Evolutionary conservation across 2,329 filamentous ascomycete species (phyloP).

Genomic region (Gnomoniopsis smithogilvyi): DNA sequence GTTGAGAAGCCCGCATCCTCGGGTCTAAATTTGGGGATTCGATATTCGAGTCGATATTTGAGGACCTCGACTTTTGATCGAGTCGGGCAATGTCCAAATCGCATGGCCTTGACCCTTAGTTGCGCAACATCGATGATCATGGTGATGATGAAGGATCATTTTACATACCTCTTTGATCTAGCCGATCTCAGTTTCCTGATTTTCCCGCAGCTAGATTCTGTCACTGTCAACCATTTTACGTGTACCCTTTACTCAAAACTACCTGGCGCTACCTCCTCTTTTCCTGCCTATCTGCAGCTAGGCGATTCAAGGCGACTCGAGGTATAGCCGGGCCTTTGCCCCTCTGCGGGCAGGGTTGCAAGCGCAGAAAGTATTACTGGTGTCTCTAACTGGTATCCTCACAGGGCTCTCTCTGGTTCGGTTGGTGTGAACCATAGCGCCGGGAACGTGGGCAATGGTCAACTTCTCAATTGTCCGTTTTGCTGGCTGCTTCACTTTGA

Average conservation of each 20-base stretch:
- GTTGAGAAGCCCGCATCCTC: too few relatives aligned
- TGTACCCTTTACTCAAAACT: neutral
- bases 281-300: neutral
- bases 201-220: neutral
- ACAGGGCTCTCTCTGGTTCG: neutral
- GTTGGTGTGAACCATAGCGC: neutral
- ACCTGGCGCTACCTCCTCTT: neutral
- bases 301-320: neutral
- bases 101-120: neutral
- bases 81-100: too few relatives aligned
- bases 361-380: neutral
- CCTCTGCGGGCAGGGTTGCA: neutral
- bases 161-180: neutral
- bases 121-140: neutral
- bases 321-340: neutral
- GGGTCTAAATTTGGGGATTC: too few relatives aligned
- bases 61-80: too few relatives aligned
- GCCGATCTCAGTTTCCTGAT: neutral
- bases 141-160: neutral
- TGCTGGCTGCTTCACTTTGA: neutral
- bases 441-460: neutral
- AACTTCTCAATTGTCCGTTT: neutral
- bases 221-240: neutral
- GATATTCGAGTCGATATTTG: too few relatives aligned
- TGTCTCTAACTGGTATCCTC: neutral